Evolutionary conservation across 2,329 filamentous ascomycete genomes (phyloP).

Genomic region (Hyphodiscus sp.): DNA sequence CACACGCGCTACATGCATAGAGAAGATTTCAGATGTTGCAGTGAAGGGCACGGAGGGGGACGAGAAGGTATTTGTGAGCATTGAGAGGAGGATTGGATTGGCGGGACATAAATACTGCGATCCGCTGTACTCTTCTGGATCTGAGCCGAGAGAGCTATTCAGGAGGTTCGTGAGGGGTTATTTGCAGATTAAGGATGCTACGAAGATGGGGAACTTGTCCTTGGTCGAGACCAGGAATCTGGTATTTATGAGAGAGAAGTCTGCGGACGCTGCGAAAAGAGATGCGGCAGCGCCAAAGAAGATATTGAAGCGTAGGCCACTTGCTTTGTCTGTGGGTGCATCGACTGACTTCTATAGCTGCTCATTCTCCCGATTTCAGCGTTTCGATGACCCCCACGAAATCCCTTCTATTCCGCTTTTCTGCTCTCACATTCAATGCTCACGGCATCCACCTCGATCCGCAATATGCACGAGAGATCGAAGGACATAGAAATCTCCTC

Average conservation of each 20-base stretch:
- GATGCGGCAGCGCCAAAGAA: slow-evolving; percentile 13
- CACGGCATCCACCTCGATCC: slow-evolving; percentile 84
- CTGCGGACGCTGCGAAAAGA: slow-evolving; percentile 8
- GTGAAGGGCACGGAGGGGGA: slow-evolving; percentile 21
- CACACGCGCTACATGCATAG: slow-evolving; percentile 36
- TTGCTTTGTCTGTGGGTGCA: slow-evolving; percentile 4
- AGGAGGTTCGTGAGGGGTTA: background rate
- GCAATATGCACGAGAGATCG: slow-evolving; percentile 59
- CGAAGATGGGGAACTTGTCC: slow-evolving; percentile 9
- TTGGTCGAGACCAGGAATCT: slow-evolving; percentile 54
- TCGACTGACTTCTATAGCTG: slow-evolving; percentile 9
- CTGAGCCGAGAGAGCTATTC: background rate
- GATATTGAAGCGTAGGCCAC: slow-evolving; percentile 22
- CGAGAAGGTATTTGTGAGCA: slow-evolving; percentile 28
- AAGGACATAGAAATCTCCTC: slow-evolving; percentile 68
- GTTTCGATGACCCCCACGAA: slow-evolving; percentile 60
- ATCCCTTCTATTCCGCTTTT: slow-evolving; percentile 80
- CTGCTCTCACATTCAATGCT: slow-evolving; percentile 84
- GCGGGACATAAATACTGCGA: slow-evolving; percentile 20
- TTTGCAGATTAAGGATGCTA: background rate
- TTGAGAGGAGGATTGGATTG: slow-evolving; percentile 23
- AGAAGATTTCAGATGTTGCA: slow-evolving; percentile 39
- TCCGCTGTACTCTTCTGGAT: slow-evolving; percentile 14
- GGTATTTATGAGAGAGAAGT: slow-evolving; percentile 52
- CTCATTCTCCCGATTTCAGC: slow-evolving; percentile 40